phyloP scores from a whole-genome alignment of 768 basidiomycete genomes.

The Lactifluus echinatus region DNA sequence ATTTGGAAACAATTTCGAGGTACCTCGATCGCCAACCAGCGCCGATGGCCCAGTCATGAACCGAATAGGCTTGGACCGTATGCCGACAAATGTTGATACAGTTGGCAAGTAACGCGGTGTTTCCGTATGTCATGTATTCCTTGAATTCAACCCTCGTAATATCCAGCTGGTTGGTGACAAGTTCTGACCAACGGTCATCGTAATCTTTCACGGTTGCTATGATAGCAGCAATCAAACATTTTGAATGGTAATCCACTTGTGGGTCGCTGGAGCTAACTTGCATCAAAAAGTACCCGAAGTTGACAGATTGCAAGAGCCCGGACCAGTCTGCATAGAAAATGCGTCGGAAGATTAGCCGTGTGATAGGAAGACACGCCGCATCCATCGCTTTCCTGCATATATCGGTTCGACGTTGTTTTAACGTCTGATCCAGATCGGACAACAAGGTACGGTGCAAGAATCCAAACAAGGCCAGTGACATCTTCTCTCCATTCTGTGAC shows the following conservation, averaged over 20 bases:
- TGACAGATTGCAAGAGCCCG: neutral
- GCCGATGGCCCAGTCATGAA: too few species aligned
- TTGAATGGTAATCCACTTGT: neutral
- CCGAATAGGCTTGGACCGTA: neutral
- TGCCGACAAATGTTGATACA: neutral
- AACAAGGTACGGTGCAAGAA: neutral
- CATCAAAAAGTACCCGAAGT: neutral
- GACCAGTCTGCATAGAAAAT: neutral
- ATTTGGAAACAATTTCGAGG: neutral
- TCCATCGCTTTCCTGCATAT: slow-evolving; percentile 1
- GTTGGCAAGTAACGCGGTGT: neutral
- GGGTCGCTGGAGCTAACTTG: neutral
- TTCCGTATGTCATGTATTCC: neutral
- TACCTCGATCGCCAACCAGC: neutral
- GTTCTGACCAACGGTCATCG: neutral
- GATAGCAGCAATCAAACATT: neutral
- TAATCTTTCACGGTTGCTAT: neutral
- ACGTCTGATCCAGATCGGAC: neutral
- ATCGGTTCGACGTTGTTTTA: neutral
- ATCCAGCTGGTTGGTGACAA: neutral
- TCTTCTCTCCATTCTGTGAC: neutral
- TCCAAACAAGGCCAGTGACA: neutral
- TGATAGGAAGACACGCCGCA: neutral
- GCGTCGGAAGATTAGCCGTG: neutral
- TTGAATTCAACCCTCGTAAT: neutral